phyloP scores from a whole-genome alignment of 176 grass and related monocot species.

The Leersia perrieri region DNA sequence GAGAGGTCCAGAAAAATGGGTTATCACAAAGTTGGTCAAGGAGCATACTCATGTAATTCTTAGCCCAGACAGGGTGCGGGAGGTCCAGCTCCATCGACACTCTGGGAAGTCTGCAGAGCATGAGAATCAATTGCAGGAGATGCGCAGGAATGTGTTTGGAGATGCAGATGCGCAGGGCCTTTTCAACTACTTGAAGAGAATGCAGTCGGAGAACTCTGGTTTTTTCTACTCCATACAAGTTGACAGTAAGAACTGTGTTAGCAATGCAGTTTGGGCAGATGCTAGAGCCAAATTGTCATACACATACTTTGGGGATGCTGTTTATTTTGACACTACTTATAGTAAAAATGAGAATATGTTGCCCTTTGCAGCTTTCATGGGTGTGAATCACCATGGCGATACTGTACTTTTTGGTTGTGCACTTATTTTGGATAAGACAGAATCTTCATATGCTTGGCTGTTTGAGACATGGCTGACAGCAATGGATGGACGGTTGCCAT shows the following conservation, averaged over 20 bases:
- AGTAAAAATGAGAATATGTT: conserved; percentile 72
- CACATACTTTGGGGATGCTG: conserved; percentile 81
- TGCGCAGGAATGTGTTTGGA: conserved; percentile 70
- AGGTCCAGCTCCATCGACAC: conserved; percentile 59
- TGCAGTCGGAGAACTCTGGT: conserved; percentile 69
- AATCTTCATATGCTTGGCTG: conserved; percentile 71
- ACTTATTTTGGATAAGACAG: conserved; percentile 69
- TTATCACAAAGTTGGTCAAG: conserved; percentile 70
- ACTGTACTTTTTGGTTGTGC: conserved; percentile 83
- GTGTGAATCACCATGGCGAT: conserved; percentile 83
- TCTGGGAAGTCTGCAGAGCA: conserved; percentile 68
- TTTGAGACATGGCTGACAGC: conserved; percentile 86
- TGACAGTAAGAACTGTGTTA: conserved; percentile 73
- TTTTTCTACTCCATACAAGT: conserved; percentile 77
- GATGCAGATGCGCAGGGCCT: conserved; percentile 58
- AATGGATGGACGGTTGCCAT: conserved; percentile 61
- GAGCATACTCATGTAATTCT: conserved; percentile 88
- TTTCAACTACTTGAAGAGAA: conserved; percentile 68
- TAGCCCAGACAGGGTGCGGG: conserved; percentile 63
- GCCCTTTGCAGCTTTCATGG: conserved; percentile 77
- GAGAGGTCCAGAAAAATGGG: conserved; percentile 62
- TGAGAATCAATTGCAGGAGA: conserved; percentile 59
- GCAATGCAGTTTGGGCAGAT: conserved; percentile 87
- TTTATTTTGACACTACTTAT: conserved; percentile 84
- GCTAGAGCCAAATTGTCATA: conserved; percentile 83